Conservation (phyloP, 176 grass and related monocot genomes). For the Triticum monococcum region DNA sequence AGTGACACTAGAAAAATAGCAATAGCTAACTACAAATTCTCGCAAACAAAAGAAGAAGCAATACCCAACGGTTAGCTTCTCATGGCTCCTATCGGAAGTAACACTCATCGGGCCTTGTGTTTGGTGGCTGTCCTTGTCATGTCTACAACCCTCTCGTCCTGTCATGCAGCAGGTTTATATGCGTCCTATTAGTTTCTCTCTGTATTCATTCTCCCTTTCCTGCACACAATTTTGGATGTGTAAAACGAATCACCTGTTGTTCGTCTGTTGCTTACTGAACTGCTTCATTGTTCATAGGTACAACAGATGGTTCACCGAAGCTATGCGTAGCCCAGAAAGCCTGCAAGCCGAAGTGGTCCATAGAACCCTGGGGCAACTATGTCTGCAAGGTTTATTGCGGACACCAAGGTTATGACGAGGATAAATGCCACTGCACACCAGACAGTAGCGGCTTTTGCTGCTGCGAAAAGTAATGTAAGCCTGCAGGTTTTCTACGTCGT, state of each 20-base stretch:
- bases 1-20: too few species aligned
- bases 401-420: neutral
- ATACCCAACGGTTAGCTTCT: too few species aligned
- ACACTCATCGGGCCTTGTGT: neutral
- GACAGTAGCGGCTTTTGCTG: neutral
- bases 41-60: too few species aligned
- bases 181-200: neutral
- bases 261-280: neutral
- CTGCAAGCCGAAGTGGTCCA: neutral
- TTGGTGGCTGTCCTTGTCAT: neutral
- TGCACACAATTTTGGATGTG: neutral
- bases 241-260: neutral
- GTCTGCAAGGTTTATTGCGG: neutral
- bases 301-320: neutral
- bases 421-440: neutral
- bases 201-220: neutral
- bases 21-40: too few species aligned
- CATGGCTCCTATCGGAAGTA: neutral
- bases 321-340: neutral
- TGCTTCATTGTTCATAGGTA: neutral
- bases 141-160: neutral
- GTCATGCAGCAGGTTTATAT: neutral
- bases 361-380: neutral
- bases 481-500: too few species aligned
- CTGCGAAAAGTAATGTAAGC: neutral